Percentiles rank a stretch among this genome's conserved stretches.
Conservation (phyloP, 2,329 filamentous ascomycete species). For the Aureobasidium sp. region DNA sequence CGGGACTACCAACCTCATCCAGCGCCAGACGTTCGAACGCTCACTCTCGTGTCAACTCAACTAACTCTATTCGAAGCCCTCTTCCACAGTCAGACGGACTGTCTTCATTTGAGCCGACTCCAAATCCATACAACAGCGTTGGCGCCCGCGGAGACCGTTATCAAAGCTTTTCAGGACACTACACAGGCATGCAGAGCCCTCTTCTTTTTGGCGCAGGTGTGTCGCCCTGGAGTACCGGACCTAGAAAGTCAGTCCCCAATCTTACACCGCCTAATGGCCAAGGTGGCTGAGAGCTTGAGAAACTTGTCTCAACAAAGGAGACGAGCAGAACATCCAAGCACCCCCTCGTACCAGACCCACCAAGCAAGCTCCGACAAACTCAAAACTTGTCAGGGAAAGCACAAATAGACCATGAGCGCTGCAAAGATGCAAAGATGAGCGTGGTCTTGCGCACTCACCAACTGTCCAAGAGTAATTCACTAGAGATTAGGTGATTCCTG, state of each 20-base stretch:
- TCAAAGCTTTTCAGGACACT: slow-evolving; percentile 22
- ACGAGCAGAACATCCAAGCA: not conserved
- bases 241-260: slow-evolving; percentile 14
- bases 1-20: not conserved
- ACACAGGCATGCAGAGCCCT: slow-evolving; percentile 33
- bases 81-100: slow-evolving; percentile 11
- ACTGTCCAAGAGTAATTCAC: not conserved
- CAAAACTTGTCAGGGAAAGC: not conserved
- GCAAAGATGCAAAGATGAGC: not conserved
- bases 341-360: not conserved
- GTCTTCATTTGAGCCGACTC: slow-evolving; percentile 18
- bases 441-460: not conserved
- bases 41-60: slow-evolving; percentile 39
- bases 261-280: slow-evolving; percentile 19
- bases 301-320: not conserved
- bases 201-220: slow-evolving; percentile 34
- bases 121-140: slow-evolving; percentile 20
- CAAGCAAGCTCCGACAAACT: not conserved
- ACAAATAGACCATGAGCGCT: not conserved
- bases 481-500: not conserved
- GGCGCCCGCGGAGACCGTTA: not conserved
- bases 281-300: not conserved
- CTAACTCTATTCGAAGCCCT: slow-evolving; percentile 33
- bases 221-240: slow-evolving; percentile 31
- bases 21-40: slow-evolving; percentile 5